Evolutionary conservation across 768 basidiomycete genomes (phyloP), one percentile per base, ranked within the genome.

Genomic region (Goffeauzyma gilvescens): DNA sequence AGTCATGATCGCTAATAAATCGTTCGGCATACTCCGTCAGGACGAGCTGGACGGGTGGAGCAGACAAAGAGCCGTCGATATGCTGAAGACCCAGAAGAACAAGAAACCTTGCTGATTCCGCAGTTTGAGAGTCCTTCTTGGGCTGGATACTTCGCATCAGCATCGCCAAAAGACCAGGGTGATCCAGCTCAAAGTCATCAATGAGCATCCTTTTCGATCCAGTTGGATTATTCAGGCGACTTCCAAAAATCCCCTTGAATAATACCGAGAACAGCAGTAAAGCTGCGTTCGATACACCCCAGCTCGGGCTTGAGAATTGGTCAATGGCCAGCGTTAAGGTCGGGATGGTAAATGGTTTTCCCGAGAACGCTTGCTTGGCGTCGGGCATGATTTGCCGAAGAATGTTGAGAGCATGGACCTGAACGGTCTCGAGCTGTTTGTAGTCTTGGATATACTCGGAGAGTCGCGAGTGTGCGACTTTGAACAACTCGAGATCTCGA

Each of bases 211-310:
- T 45, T 5, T 48, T 45, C 5, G 50, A 44, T 10, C 55, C 28
- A 5, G 49, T 48, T 20, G 54, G 44, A n/a, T 50, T 53, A 18
- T 44, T 48, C 13, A 50, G 50, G 41, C 53, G 55, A 27, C 45
- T 48, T 9, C 54, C 53, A 31, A 54, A 42, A 2, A 52, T 42
- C 15, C 53, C 45, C 5, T 41, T 52, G 5, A 59, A 43, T 13
- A 63, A 43, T 13, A 56, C 54, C 1, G 62, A 58, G 42, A 61
- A 59, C 0, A 63, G 50, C 33, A 63, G 55, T 9, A 61, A 41
- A 10, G 58, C 62, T 32, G 58, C 59, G 44, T 63, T 63, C 4
- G 57, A 37, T 13, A 63, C 62, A 38, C 59, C 61, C 62, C 62
- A 63, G 41, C 62, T 63, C 25, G 1, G 12, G 17, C 9, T 18